Percentiles rank a stretch among this genome's conserved stretches.
phyloP scores from a whole-genome alignment of 176 grass and related monocot species.

The Oryza brachyantha region DNA sequence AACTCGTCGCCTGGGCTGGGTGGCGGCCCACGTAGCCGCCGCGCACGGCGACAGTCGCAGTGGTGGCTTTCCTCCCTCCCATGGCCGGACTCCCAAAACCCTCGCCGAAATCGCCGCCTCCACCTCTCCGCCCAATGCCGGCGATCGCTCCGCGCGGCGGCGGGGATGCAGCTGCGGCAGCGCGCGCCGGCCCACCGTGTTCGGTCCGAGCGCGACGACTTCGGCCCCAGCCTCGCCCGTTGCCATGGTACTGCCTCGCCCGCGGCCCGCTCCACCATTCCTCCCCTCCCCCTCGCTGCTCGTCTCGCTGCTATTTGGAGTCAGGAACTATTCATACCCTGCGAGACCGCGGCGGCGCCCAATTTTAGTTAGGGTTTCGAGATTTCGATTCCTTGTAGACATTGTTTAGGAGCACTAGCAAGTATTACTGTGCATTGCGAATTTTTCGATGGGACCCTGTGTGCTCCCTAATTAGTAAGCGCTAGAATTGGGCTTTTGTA shows the following conservation, averaged over 20 bases:
- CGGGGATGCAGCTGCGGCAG: not conserved
- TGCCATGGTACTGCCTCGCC: not conserved
- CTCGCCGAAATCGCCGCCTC: constrained; percentile 15
- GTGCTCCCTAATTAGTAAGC: not conserved
- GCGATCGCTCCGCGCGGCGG: not conserved
- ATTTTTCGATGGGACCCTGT: not conserved
- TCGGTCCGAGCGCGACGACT: not conserved
- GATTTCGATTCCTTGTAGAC: not conserved
- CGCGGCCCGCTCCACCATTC: not conserved
- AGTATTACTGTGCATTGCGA: not conserved
- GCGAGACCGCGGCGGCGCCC: not conserved
- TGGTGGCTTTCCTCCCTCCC: not conserved
- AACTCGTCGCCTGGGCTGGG: too few species aligned
- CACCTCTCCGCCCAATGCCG: constrained; percentile 6
- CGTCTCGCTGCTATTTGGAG: not conserved
- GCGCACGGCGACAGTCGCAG: not conserved
- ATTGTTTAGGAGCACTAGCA: not conserved
- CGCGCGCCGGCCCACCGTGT: not conserved
- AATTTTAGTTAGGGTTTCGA: constrained; percentile 27
- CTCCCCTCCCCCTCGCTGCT: not conserved
- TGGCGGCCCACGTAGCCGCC: constrained; percentile 28
- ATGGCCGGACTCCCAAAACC: constrained; percentile 19
- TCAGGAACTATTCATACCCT: not conserved
- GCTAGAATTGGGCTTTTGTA: not conserved
- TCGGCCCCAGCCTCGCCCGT: constrained; percentile 1